Evolutionary conservation across 2,329 filamentous ascomycete genomes (phyloP).

Genomic region (Fusarium anthophilum): DNA sequence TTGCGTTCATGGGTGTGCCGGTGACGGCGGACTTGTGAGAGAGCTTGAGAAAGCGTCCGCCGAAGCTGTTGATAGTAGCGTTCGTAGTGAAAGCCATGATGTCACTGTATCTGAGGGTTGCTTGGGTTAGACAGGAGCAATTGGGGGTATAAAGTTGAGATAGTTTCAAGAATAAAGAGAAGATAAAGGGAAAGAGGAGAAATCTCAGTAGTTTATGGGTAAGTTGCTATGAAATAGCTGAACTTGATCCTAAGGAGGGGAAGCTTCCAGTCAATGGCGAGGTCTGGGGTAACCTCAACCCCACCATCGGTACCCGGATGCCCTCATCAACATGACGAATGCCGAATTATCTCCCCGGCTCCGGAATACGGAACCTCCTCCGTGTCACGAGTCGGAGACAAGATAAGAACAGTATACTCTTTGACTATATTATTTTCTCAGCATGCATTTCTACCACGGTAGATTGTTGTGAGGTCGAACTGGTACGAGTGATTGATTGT

Average conservation of each 20-base stretch:
- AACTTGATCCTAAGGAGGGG: conserved; percentile 22
- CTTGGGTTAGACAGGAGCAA: neutral
- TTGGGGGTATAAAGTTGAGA: neutral
- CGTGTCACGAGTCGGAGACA: conserved; percentile 23
- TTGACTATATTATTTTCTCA: neutral
- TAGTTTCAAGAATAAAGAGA: neutral
- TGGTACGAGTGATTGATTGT: neutral
- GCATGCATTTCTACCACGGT: neutral
- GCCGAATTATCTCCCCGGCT: conserved; percentile 38
- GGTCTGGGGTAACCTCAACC: conserved; percentile 27
- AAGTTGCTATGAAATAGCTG: conserved; percentile 15
- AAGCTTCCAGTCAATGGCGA: conserved; percentile 27
- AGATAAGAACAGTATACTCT: neutral
- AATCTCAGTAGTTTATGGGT: conserved; percentile 8
- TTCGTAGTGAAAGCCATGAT: conserved; percentile 89
- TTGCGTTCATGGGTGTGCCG: conserved; percentile 89
- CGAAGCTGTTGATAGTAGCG: conserved; percentile 89
- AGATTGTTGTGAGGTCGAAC: neutral
- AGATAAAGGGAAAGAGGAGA: neutral
- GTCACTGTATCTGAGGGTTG: neutral
- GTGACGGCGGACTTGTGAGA: conserved; percentile 83
- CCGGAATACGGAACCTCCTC: conserved; percentile 25
- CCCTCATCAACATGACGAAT: conserved; percentile 28
- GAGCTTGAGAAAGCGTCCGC: conserved; percentile 94
- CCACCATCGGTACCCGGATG: conserved; percentile 30